Conservation (phyloP, 495 filamentous ascomycete genomes). For the Usnea hakonensis region DNA sequence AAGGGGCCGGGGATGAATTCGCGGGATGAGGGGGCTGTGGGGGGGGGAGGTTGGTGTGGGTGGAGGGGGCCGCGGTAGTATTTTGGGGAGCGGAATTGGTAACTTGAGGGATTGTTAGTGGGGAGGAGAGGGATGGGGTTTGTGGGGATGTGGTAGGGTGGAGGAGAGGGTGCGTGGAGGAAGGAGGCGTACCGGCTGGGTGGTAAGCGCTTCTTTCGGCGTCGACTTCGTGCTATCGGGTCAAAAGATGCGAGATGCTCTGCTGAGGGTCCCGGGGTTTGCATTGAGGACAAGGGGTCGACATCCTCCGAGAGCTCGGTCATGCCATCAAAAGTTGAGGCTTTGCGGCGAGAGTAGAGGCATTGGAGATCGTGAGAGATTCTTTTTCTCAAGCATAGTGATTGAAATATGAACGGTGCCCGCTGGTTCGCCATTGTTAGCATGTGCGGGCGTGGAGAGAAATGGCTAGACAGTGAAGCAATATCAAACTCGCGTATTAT, state of each 20-base stretch:
- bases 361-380: slow-evolving; percentile 8
- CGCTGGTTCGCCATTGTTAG: slow-evolving; percentile 12
- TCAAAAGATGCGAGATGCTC: slow-evolving; percentile 44
- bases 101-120: slow-evolving; percentile 47
- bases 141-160: slow-evolving; percentile 4
- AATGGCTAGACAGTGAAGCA: not conserved
- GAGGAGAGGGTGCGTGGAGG: not conserved
- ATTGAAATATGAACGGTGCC: not conserved
- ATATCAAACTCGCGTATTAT: not conserved
- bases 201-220: slow-evolving; percentile 51
- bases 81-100: slow-evolving; percentile 85
- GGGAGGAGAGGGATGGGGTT: not conserved
- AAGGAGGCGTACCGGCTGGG: slow-evolving; percentile 51
- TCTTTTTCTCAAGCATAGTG: not conserved
- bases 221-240: slow-evolving; percentile 46
- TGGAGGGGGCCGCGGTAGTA: slow-evolving; percentile 91
- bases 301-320: slow-evolving; percentile 32
- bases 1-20: slow-evolving; percentile 91
- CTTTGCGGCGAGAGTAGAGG: slow-evolving; percentile 10
- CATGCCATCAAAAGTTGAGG: slow-evolving; percentile 18
- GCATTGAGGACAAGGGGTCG: slow-evolving; percentile 36
- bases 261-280: slow-evolving; percentile 27
- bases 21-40: slow-evolving; percentile 79
- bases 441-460: not conserved
- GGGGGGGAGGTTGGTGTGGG: slow-evolving; percentile 75